phyloP scores from a whole-genome alignment of 495 filamentous ascomycete species.

The Extremus antarcticus region DNA sequence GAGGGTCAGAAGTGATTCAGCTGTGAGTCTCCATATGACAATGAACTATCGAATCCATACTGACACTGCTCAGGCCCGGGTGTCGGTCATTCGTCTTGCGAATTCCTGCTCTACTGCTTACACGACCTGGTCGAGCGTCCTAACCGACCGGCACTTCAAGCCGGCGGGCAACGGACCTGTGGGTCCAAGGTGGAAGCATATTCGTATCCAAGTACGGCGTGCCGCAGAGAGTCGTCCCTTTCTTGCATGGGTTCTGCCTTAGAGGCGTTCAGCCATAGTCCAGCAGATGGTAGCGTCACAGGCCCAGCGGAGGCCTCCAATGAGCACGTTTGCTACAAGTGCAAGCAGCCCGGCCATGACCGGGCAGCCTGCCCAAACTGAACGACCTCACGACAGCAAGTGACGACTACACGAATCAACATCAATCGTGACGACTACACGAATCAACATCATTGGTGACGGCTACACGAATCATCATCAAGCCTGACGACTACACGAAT shows the following conservation, averaged over 20 bases:
- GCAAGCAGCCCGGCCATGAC: conserved; percentile 95
- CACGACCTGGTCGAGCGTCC: too few species aligned
- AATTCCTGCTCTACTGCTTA: too few species aligned
- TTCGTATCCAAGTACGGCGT: conserved; percentile 56
- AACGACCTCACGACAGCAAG: not conserved
- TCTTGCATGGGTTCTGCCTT: conserved; percentile 58
- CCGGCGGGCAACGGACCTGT: not conserved
- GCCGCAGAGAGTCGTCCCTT: conserved; percentile 48
- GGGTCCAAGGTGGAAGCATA: conserved; percentile 37
- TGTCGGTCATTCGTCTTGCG: too few species aligned
- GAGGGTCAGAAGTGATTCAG: too few species aligned
- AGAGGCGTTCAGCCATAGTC: conserved; percentile 61
- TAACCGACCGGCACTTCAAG: too few species aligned
- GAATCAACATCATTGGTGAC: too few species aligned
- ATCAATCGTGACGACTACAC: not conserved
- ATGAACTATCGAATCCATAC: too few species aligned
- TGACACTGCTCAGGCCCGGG: too few species aligned
- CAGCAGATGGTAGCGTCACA: too few species aligned
- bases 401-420: not conserved
- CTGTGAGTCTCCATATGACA: too few species aligned
- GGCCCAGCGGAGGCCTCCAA: conserved; percentile 73
- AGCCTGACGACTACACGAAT: too few species aligned
- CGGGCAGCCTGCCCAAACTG: conserved; percentile 82
- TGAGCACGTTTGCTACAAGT: conserved; percentile 98
- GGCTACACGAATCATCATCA: too few species aligned